A percentile compares a stretch with the other conserved stretches of the same genome.
Evolutionary conservation across 441 rosid species (phyloP).

Genomic region (Brassica balearica): DNA sequence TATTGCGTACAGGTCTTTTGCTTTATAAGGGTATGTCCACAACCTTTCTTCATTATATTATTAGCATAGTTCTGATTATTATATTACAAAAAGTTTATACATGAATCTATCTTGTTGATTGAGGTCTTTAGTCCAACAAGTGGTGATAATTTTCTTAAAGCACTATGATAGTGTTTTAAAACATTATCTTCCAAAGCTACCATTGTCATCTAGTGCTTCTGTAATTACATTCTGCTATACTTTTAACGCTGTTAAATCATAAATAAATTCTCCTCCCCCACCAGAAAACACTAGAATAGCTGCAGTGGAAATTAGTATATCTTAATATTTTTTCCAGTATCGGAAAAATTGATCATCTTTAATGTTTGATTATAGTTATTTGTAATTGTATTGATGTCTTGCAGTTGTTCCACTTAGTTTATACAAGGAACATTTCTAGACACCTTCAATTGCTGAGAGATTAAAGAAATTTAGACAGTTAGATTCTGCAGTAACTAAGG

Average conservation of each 20-base stretch:
- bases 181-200: slow-evolving; percentile 36
- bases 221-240: slow-evolving; percentile 14
- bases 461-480: slow-evolving; percentile 18
- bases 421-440: not conserved
- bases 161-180: slow-evolving; percentile 30
- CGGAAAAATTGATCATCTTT: slow-evolving; percentile 8
- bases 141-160: slow-evolving; percentile 34
- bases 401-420: not conserved
- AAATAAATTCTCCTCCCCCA: slow-evolving; percentile 1
- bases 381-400: slow-evolving; percentile 2
- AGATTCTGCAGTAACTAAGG: not conserved
- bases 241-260: slow-evolving; percentile 17
- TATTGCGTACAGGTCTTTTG: slow-evolving; percentile 32
- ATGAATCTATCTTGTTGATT: slow-evolving; percentile 33
- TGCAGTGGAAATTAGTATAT: not conserved
- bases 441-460: slow-evolving; percentile 11
- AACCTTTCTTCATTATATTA: slow-evolving; percentile 13
- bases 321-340: not conserved
- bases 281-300: slow-evolving; percentile 20
- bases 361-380: not conserved
- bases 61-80: slow-evolving; percentile 23
- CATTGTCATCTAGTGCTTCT: slow-evolving; percentile 32
- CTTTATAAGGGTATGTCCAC: slow-evolving; percentile 38
- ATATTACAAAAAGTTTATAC: slow-evolving; percentile 29
- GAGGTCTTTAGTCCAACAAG: slow-evolving; percentile 37